These are phyloP conservation scores for Guillardia theta DNA, from an alignment of 78 protist genomes.

Conservation along the genomic window DNA sequence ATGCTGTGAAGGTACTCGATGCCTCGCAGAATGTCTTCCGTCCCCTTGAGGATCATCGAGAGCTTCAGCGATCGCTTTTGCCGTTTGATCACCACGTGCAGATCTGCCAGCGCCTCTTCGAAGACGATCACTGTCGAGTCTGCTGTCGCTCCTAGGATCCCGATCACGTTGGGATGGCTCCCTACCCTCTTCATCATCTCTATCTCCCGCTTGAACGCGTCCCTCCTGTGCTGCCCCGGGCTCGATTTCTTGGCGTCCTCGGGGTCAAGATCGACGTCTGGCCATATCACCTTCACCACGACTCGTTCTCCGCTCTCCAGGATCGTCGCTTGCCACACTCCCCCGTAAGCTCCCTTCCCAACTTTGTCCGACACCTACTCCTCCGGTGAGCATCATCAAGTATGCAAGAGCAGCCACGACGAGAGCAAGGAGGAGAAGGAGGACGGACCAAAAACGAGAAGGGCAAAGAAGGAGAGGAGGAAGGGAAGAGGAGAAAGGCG, in stretches of 20 bases:
- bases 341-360: background rate
- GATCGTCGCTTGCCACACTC: background rate
- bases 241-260: background rate
- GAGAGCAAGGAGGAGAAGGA: too few species aligned
- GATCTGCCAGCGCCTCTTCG: background rate
- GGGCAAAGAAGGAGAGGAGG: too few species aligned
- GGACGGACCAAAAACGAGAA: too few species aligned
- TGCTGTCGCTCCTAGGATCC: background rate
- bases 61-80: background rate
- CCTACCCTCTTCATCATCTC: background rate
- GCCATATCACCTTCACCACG: background rate
- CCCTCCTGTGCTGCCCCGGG: too few species aligned
- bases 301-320: background rate
- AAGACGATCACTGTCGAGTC: background rate
- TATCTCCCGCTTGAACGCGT: background rate
- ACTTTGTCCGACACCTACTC: background rate
- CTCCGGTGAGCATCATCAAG: too few species aligned
- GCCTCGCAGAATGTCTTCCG: background rate
- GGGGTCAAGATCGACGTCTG: background rate
- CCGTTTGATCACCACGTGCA: background rate
- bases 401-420: too few species aligned
- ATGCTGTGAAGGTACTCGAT: background rate
- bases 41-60: background rate
- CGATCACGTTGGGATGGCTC: background rate
- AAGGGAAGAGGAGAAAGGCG: too few species aligned